A percentile compares a stretch with the other conserved stretches of the same genome.
Conservation (phyloP, 305 asterid genomes). For the Andrographis paniculata region DNA sequence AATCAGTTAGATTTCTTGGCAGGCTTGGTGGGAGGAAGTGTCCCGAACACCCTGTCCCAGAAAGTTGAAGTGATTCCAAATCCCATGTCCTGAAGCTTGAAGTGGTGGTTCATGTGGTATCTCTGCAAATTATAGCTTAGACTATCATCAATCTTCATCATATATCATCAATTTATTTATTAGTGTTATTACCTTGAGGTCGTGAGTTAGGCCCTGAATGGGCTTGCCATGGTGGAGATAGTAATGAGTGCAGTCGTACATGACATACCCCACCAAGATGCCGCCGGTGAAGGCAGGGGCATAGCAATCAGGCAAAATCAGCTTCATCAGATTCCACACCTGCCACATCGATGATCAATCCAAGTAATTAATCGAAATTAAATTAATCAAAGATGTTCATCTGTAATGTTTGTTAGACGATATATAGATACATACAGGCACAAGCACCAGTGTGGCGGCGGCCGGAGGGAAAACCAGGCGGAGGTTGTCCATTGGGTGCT, state of each 20-base stretch:
- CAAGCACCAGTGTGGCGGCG: conserved; percentile 56
- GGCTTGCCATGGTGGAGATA: conserved; percentile 74
- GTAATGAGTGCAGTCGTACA: conserved; percentile 80
- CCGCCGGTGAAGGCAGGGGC: conserved; percentile 61
- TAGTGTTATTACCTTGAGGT: conserved; percentile 40
- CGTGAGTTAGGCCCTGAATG: conserved; percentile 34
- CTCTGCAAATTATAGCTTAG: conserved; percentile 22
- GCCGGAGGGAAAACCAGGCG: conserved; percentile 92
- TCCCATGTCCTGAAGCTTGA: conserved; percentile 30
- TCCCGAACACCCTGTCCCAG: conserved; percentile 48
- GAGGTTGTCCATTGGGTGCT: conserved; percentile 92
- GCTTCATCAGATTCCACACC: conserved; percentile 48
- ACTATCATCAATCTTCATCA: too few species aligned
- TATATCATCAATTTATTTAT: background rate
- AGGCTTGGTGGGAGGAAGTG: conserved; percentile 48
- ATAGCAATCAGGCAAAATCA: conserved; percentile 31
- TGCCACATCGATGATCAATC: conserved; percentile 15
- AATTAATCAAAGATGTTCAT: too few species aligned
- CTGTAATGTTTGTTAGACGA: too few species aligned
- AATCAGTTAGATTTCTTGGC: conserved; percentile 19
- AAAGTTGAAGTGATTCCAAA: conserved; percentile 46
- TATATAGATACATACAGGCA: conserved; percentile 68
- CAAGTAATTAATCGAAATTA: background rate
- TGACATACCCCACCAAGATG: conserved; percentile 53
- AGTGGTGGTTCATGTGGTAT: conserved; percentile 20